Conservation (phyloP, 345 rosid genomes). For the Eucalyptus urophylla region DNA sequence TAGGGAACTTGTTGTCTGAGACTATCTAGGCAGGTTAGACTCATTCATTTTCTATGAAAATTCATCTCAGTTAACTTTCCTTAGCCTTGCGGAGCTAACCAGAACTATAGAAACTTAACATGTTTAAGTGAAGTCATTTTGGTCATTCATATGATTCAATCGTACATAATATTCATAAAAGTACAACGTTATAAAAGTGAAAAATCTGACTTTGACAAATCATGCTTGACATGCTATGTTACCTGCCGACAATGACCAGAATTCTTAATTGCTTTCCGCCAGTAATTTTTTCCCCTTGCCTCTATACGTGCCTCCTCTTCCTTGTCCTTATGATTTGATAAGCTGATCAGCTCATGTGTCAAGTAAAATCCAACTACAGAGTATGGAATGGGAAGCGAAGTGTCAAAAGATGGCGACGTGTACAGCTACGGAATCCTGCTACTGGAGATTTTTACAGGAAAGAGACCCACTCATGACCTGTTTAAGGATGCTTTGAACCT, state of each 20-base stretch:
- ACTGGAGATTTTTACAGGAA: no score
- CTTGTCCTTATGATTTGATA: neutral
- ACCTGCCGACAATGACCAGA: no score
- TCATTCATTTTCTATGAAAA: neutral
- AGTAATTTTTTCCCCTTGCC: no score
- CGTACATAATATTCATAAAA: neutral
- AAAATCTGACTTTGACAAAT: no score
- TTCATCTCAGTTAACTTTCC: neutral
- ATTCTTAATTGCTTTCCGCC: no score
- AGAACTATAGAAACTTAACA: neutral
- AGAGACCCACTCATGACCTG: no score
- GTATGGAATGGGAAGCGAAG: neutral
- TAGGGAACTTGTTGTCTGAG: neutral
- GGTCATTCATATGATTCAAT: neutral
- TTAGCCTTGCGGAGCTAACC: neutral
- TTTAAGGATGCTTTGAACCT: no score
- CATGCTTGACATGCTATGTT: no score
- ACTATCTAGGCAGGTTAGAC: neutral
- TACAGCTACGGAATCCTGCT: neutral
- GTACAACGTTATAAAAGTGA: no score
- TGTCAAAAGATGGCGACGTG: neutral
- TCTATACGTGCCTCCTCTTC: neutral
- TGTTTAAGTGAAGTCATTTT: neutral
- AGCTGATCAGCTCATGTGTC: neutral
- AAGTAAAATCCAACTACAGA: neutral